Conservation (phyloP, 768 basidiomycete genomes). For the Leccinellum luteum region DNA sequence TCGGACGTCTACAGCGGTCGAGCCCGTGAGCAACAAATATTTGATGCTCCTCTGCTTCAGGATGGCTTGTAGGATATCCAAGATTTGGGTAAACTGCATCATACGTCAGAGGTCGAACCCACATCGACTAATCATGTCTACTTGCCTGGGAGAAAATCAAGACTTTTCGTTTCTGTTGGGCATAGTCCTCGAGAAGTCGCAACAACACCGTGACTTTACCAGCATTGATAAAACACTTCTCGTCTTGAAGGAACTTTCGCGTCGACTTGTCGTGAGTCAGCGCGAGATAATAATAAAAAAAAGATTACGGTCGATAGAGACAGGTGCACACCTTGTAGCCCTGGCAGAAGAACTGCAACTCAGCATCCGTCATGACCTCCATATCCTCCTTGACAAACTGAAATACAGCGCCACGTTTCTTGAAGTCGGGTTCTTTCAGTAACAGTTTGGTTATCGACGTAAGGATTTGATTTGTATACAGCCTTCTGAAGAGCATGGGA, state of each 20-base stretch:
- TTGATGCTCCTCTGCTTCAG: conserved; percentile 69
- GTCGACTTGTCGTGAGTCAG: conserved; percentile 49
- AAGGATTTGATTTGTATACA: conserved; percentile 76
- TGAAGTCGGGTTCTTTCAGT: conserved; percentile 90
- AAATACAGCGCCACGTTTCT: conserved; percentile 73
- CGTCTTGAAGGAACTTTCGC: conserved; percentile 69
- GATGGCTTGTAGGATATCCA: conserved; percentile 88
- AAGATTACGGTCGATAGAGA: background rate
- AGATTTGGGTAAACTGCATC: conserved; percentile 86
- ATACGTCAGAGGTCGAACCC: background rate
- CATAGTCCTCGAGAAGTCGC: conserved; percentile 66
- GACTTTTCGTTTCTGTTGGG: conserved; percentile 69
- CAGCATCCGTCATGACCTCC: conserved; percentile 97
- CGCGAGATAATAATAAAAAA: background rate
- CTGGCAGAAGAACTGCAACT: conserved; percentile 82
- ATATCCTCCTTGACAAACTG: conserved; percentile 95
- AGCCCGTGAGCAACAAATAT: conserved; percentile 85
- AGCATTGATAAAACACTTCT: conserved; percentile 77
- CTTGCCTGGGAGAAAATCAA: conserved; percentile 93
- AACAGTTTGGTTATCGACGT: conserved; percentile 75
- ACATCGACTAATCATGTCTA: background rate
- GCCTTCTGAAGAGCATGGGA: conserved; percentile 91
- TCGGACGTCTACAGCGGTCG: conserved; percentile 89
- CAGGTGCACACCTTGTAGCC: conserved; percentile 78
- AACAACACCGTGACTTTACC: conserved; percentile 83